Evolutionary conservation across 2,329 filamentous ascomycete species (phyloP), one percentile per base, ranked within the genome.

Genomic region (Microsporum audouinii): DNA sequence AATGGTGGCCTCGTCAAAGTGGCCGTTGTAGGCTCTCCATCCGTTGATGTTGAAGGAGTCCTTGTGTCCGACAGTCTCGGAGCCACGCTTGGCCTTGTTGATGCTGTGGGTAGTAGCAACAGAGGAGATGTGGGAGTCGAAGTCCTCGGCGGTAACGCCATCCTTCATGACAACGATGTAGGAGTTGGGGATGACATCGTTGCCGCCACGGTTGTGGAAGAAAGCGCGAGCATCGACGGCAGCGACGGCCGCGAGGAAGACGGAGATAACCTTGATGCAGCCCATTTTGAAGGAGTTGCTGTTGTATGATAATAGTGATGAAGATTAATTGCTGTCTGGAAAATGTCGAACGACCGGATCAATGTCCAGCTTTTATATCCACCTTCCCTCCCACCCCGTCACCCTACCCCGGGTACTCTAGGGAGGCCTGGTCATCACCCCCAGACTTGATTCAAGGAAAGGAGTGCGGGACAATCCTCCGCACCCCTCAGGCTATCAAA

Each of bases 121-220:
- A 55, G 59, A 62, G 58, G 60, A 57, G 45, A 60, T 59, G 39
- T 64, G 63, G 33, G 61, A 47, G 5, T 62, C 56, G 56, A 64
- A 57, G 10, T 63, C 62, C 10, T 61, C 47, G 23, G 58, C 34
- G 7, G 61, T 49, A 34, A 64, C 53, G 6, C 61, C 63, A 57
- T 64, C 63, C 47, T 64, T 64, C 63, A 64, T 60, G 6, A 64
- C 62, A 36, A 64, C 63, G 36, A 64, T 64, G 56, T 64, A 64
- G 34, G 63, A 63, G 56, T 63, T 62, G 10, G 43, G 23, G 47
- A 64, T 63, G 49, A 64, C 33, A 61, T 62, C 59, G 14, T 43
- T 58, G 29, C 60, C 59, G 10, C 33, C 36, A 33, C 57, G 56
- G 36, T 57, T 62, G 55, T 57, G 55, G 7, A 63, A 49, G 55